Base-by-base conservation (phyloP, 306 rosid species). In the Inga oerstediana region DNA sequence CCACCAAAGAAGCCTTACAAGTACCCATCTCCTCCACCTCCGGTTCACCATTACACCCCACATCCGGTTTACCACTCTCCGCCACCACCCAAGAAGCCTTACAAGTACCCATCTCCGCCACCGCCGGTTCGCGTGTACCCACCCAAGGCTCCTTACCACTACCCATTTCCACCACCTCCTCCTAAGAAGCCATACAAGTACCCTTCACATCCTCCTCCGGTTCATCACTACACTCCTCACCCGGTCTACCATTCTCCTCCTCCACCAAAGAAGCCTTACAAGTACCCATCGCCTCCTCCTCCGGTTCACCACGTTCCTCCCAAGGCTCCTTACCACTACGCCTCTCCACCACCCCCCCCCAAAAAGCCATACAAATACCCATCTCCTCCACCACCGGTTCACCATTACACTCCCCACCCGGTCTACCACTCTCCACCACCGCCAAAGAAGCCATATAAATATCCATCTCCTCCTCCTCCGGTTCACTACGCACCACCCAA, bases 71-170 rank as follows among this genome's bases (percentile, higher is more conserved):
- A 39, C 41, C 41, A 39, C 41, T 39, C 88, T 1, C 85, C 85
- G 1, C 62, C 62, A 8, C 27, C 77, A 12, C 71, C 56, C 14
- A 46, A 80, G 59, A 51, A 51, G 46, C 71, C 80, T 27, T 75
- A 75, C 51, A 68, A 76, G 0, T 82, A 79, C 1, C 84, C 85
- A 0, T 73, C 89, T 4, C 90, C 89, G 1, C 89, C 89, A 0
- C 79, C 87, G 15, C 85, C 85, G 20, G 72, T 67, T 16, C 71
- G 34, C 8, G 24, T 35, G 10, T 17, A 67, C 52, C 76, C 76
- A 11, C 56, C 54, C 2, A 82, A 67, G 44, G 10, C 43, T 5
- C 56, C 72, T 5, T 75, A 80, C 52, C 5, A 82, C 1, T 72
- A 83, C 15, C 17, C 52, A 0, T 69, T 59, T 68, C 69, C 83